Evolutionary conservation across 352 stramenopile genomes (phyloP), one percentile per base, ranked within the genome.

Genomic region (Globisporangium paroecandrum): DNA sequence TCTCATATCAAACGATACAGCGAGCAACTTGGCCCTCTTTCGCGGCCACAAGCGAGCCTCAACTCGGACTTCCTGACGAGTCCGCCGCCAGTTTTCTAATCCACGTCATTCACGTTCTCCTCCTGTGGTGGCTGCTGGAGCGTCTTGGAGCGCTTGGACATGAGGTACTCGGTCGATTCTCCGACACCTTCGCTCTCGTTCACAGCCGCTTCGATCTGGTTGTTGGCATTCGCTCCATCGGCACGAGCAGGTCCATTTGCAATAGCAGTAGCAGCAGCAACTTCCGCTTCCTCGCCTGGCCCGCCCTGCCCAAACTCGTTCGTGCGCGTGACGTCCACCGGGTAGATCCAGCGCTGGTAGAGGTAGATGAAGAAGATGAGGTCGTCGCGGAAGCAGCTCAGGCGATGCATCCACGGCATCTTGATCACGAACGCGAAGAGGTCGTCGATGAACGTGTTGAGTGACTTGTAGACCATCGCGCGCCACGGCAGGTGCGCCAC

Each of bases 321-420:
- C 18, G 85, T 93, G 60, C 96, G 83, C 59, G 82, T 94, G 56
- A 83, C 84, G 77, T 98, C 93, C 13, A 98, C 90, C 18, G 89
- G 91, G 73, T 99, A 99, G 62, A 98, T 99, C 89, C 91, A 99
- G 47, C 97, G 84, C 83, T 99, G 98, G 77, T 99, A 99, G 9
- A 99, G 77, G 81, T 99, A 99, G 64, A 99, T 96, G 75, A 99
- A 98, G 72, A 99, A 99, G 49, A 99, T 97, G 67, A 99, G 85
- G 78, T 99, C 98, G 75, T 99, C 98, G 57, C 98, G 89, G 77
- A 99, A 99, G 74, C 97, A 99, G 62, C 89, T 94, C 56, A 99
- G 85, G 57, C 98, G 85, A 69, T 99, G 97, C 96, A 99, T 98
- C 69, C 91, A 98, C 65, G 97, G 97, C 97, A 99, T 99, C 69